A percentile compares a stretch with the other conserved stretches of the same genome.
These are phyloP conservation scores for Alternaria infectoria DNA, from an alignment of 2,329 filamentous ascomycete species.

Conservation along the genomic window DNA sequence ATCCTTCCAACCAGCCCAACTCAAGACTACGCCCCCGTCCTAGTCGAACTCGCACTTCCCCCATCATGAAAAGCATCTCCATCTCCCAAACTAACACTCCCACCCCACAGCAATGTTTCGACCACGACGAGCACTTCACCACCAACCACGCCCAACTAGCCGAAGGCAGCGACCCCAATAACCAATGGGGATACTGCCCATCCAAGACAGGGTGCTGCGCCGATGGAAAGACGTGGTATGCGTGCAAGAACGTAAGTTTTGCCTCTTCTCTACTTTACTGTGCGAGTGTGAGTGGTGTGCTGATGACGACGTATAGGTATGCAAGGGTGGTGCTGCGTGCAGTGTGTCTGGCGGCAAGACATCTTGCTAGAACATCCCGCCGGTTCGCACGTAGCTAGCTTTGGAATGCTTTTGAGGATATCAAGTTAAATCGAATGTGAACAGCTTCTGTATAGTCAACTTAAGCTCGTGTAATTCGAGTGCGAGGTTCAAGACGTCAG, in stretches of 20 bases:
- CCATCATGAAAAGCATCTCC: too few species aligned
- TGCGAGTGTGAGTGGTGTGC: neutral
- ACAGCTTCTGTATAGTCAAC: too few species aligned
- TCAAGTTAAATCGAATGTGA: too few species aligned
- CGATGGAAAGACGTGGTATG: neutral
- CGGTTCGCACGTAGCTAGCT: too few species aligned
- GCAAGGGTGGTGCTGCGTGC: neutral
- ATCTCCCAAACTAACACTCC: neutral
- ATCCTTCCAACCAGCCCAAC: too few species aligned
- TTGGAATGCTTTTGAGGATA: too few species aligned
- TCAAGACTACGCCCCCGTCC: too few species aligned
- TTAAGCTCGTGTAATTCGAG: too few species aligned
- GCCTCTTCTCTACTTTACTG: neutral
- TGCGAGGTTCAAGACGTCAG: too few species aligned
- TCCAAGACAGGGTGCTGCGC: neutral
- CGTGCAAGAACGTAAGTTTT: neutral
- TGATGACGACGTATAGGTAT: neutral
- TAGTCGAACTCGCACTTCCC: too few species aligned
- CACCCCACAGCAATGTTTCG: neutral
- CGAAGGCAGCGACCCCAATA: neutral
- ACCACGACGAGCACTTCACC: neutral
- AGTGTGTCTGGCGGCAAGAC: neutral
- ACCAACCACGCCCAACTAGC: neutral
- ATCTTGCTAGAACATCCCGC: too few species aligned
- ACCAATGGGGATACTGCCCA: neutral